A percentile compares a stretch with the other conserved stretches of the same genome.
Evolutionary conservation across 1,284 basidiomycete genomes (phyloP).

Genomic region (Agroathelia rolfsii): DNA sequence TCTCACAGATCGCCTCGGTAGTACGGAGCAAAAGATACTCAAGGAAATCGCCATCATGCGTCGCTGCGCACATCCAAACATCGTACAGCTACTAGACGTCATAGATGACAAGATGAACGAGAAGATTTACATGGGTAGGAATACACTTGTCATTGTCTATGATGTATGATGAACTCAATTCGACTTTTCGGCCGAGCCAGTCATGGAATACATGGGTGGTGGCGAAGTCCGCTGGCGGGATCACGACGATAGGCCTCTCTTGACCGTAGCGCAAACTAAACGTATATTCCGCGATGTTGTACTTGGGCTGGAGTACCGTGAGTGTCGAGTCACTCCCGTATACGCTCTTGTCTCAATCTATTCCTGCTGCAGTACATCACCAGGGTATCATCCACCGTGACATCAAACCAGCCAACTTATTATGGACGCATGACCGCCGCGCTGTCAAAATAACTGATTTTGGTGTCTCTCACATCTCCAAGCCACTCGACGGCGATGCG

Average conservation of each 20-base stretch:
- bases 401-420: slow-evolving; percentile 86
- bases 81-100: slow-evolving; percentile 77
- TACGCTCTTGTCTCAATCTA: slow-evolving; percentile 5
- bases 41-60: slow-evolving; percentile 88
- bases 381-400: slow-evolving; percentile 90
- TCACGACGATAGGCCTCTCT: slow-evolving; percentile 43
- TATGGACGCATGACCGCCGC: slow-evolving; percentile 59
- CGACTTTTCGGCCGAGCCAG: slow-evolving; percentile 25
- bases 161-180: slow-evolving; percentile 3
- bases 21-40: slow-evolving; percentile 49
- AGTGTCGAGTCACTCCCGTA: slow-evolving; percentile 18
- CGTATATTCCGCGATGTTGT: slow-evolving; percentile 75
- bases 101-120: slow-evolving; percentile 78
- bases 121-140: slow-evolving; percentile 75
- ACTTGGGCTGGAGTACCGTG: slow-evolving; percentile 76
- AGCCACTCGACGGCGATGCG: slow-evolving; percentile 23
- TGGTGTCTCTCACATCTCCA: slow-evolving; percentile 78
- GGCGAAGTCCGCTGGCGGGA: slow-evolving; percentile 78
- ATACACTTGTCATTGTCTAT: no score
- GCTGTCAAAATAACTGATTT: slow-evolving; percentile 86
- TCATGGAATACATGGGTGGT: slow-evolving; percentile 80
- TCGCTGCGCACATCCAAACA: slow-evolving; percentile 69
- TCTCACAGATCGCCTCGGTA: slow-evolving; percentile 42
- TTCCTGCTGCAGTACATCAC: slow-evolving; percentile 54
- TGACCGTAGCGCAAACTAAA: slow-evolving; percentile 66